Conservation (phyloP, 208 protist genomes). For the Trypanosoma platydactyli region DNA sequence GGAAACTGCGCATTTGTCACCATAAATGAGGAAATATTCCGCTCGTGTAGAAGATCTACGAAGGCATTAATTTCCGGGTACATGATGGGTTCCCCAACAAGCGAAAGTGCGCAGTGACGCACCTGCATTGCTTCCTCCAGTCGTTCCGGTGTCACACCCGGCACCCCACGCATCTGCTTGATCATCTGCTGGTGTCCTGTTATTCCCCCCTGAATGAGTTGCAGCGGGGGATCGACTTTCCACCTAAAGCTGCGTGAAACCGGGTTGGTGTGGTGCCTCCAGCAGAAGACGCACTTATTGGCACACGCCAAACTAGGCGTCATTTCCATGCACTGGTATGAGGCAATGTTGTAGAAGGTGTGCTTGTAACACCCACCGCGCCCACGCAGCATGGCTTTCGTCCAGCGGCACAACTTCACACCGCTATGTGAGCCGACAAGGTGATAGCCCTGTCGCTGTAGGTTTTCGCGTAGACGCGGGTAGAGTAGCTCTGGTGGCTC, state of each 20-base stretch:
- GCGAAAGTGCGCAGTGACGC: conserved; percentile 94
- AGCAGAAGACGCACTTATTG: conserved; percentile 97
- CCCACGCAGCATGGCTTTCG: conserved; percentile 96
- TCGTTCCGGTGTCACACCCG: conserved; percentile 87
- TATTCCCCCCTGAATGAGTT: conserved; percentile 78
- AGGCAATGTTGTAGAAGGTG: conserved; percentile 97
- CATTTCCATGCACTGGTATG: conserved; percentile 97
- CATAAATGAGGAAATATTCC: conserved; percentile 94
- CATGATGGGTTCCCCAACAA: conserved; percentile 96
- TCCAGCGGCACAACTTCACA: conserved; percentile 98
- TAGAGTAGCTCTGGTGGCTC: conserved; percentile 84
- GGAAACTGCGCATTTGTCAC: conserved; percentile 95
- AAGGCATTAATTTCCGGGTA: conserved; percentile 96
- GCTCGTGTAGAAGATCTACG: conserved; percentile 75
- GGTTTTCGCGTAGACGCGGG: conserved; percentile 72
- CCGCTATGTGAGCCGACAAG: conserved; percentile 94
- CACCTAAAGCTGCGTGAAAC: conserved; percentile 89
- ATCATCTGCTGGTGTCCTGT: conserved; percentile 86
- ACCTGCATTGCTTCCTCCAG: conserved; percentile 81
- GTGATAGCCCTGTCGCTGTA: conserved; percentile 96
- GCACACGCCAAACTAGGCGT: conserved; percentile 95
- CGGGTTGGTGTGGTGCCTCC: conserved; percentile 95
- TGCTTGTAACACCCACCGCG: conserved; percentile 98
- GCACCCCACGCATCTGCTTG: conserved; percentile 88
- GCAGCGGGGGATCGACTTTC: conserved; percentile 88